Base-by-base conservation (phyloP, 2,329 filamentous ascomycete species). In the Mariannaea sp. region DNA sequence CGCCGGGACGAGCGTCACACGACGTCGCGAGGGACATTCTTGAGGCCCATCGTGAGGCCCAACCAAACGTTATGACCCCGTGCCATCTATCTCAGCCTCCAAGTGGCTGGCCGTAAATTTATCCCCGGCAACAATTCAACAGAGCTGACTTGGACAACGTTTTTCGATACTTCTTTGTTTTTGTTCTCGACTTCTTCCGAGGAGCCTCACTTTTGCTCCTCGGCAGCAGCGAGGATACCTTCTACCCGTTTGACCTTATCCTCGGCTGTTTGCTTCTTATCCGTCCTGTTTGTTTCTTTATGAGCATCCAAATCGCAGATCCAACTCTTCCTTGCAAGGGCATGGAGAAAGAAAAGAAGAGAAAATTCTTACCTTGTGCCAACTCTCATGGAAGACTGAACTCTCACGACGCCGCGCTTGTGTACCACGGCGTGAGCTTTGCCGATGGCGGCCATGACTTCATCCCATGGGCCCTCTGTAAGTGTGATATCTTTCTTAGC, bases 391-490 rank as follows among this genome's bases (percentile, higher is more conserved):
- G 93, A 92, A 22, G 86, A 89, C 77, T 97, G 93, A 33, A 97
- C 89, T 49, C 94, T 80, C 55, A 89, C 79, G 27, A 91, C 83
- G n/a, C 91, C 91, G 55, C 84, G 82, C 55, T 84, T 75, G 68
- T 96, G 92, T 17, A 96, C 83, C 40, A 90, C 77, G 0, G 82
- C 81, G 74, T 96, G 92, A 3, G 89, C 90, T 75, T 93, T 89
- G n/a, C 92, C 92, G 61, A 96, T 89, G 22, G 92, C 80, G 50
- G 77, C 79, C 81, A 96, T 92, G 53, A 96, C 92, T 26, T 89
- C 84, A 60, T 95, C 89, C 93, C 94, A 97, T 33, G 85, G 82
- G 2, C 93, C 94, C 77, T 97, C 93, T 96, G 63, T 57, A n/a
- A 17, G 24, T 22, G 53, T 16, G 55, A 44, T 7, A 14, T 40